Evolutionary conservation across 495 filamentous ascomycete species (phyloP).

Genomic region (Xylaria longipes): DNA sequence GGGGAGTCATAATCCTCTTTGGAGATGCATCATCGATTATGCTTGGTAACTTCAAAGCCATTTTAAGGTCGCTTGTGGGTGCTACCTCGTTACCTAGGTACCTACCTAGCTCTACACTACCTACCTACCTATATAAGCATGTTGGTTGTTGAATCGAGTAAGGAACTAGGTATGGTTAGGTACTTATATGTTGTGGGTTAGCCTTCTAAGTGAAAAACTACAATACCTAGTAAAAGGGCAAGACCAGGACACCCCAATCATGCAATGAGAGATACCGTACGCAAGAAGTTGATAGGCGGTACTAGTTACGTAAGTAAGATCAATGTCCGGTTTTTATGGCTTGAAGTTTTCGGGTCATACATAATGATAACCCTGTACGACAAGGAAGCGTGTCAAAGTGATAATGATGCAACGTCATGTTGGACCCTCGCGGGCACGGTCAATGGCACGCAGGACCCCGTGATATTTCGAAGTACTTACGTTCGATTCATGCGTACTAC

Average conservation of each 20-base stretch:
- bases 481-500: slow-evolving; percentile 4
- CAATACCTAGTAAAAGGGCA: not conserved
- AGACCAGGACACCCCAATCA: not conserved
- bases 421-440: not conserved
- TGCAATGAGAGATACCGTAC: not conserved
- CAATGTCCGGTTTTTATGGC: not conserved
- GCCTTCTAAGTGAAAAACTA: too few relatives aligned
- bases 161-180: too few relatives aligned
- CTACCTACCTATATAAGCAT: too few relatives aligned
- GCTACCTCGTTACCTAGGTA: too few relatives aligned
- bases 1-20: not conserved
- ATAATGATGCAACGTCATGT: slow-evolving; percentile 7
- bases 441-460: not conserved
- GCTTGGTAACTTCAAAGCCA: not conserved
- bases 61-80: not conserved
- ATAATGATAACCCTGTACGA: slow-evolving; percentile 6
- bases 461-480: not conserved
- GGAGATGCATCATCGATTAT: not conserved
- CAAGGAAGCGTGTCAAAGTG: slow-evolving; percentile 9
- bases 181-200: too few relatives aligned
- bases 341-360: not conserved
- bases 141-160: too few relatives aligned
- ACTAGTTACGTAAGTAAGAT: not conserved
- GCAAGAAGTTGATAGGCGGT: not conserved
- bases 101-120: too few relatives aligned